phyloP scores from a whole-genome alignment of 805 yeast genomes.

The Yamadazyma insecticola region DNA sequence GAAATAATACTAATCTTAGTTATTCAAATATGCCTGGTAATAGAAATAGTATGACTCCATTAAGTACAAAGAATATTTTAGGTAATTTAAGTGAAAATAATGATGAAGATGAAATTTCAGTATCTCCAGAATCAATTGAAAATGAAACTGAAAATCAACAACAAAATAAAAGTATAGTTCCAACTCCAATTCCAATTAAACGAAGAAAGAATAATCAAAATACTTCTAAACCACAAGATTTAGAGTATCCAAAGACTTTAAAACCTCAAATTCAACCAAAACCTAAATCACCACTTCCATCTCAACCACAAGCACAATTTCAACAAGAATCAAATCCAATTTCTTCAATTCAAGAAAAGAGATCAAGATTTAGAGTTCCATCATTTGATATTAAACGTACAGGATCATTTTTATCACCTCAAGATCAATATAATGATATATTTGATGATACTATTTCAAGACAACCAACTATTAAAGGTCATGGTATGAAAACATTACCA shows the following conservation, averaged over 20 bases:
- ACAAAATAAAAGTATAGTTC: background rate
- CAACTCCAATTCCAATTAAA: background rate
- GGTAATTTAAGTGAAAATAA: slow-evolving; percentile 15
- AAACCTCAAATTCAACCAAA: slow-evolving; percentile 2
- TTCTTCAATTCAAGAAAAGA: slow-evolving; percentile 4
- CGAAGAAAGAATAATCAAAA: background rate
- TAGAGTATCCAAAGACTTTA: slow-evolving; percentile 1
- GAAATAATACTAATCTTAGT: slow-evolving; percentile 7
- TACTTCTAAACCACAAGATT: background rate
- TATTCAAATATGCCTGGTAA: slow-evolving; percentile 14
- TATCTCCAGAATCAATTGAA: slow-evolving; percentile 1
- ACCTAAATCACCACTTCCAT: no score
- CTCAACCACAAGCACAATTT: no score
- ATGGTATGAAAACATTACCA: slow-evolving; percentile 46
- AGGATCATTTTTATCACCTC: slow-evolving; percentile 28
- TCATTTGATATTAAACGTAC: slow-evolving; percentile 39
- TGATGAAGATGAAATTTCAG: no score
- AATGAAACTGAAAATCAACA: background rate
- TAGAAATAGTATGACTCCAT: slow-evolving; percentile 20
- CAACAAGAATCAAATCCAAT: slow-evolving; percentile 3
- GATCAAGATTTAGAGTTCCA: slow-evolving; percentile 36
- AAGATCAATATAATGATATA: slow-evolving; percentile 33
- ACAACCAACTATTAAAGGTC: slow-evolving; percentile 37
- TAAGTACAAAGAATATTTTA: slow-evolving; percentile 27
- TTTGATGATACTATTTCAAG: slow-evolving; percentile 12